Conservation (phyloP, 352 stramenopile species). For the Phytophthora gonapodyides region DNA sequence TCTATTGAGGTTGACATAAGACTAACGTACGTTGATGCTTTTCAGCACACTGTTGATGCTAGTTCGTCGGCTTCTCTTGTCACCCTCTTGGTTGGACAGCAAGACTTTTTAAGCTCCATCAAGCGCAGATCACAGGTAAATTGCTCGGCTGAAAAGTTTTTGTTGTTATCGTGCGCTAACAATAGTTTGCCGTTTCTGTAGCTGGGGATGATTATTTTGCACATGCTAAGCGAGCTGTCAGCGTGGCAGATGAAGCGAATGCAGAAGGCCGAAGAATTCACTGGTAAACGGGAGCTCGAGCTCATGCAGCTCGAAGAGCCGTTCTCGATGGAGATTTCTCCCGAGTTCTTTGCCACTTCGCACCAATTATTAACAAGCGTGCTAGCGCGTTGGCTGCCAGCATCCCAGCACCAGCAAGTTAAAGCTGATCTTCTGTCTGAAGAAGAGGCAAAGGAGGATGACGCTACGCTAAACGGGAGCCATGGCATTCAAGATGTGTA, state of each 20-base stretch:
- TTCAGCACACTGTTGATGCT: constrained; percentile 15
- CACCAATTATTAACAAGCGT: constrained; percentile 64
- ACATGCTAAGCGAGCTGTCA: constrained; percentile 77
- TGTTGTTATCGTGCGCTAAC: constrained; percentile 1
- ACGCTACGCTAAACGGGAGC: constrained; percentile 11
- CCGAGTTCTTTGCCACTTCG: constrained; percentile 75
- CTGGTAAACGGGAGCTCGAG: constrained; percentile 68
- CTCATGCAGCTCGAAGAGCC: constrained; percentile 80
- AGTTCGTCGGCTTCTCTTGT: constrained; percentile 20
- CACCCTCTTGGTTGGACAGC: constrained; percentile 20
- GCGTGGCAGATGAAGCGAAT: constrained; percentile 91
- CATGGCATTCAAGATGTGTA: constrained; percentile 28
- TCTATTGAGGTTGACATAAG: not conserved
- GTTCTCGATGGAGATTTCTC: constrained; percentile 82
- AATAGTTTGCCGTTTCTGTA: constrained; percentile 32
- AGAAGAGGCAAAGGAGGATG: constrained; percentile 28
- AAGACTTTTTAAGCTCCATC: constrained; percentile 48
- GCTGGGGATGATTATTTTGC: constrained; percentile 74
- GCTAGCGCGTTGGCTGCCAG: constrained; percentile 62
- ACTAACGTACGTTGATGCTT: not conserved
- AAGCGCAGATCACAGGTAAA: constrained; percentile 74
- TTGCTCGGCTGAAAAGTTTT: too few relatives aligned
- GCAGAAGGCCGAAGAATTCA: constrained; percentile 84
- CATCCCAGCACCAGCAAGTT: constrained; percentile 3
- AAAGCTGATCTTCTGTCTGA: constrained; percentile 15